phyloP scores from a whole-genome alignment of 106 monocot species.

The Phalaenopsis aphrodite region DNA sequence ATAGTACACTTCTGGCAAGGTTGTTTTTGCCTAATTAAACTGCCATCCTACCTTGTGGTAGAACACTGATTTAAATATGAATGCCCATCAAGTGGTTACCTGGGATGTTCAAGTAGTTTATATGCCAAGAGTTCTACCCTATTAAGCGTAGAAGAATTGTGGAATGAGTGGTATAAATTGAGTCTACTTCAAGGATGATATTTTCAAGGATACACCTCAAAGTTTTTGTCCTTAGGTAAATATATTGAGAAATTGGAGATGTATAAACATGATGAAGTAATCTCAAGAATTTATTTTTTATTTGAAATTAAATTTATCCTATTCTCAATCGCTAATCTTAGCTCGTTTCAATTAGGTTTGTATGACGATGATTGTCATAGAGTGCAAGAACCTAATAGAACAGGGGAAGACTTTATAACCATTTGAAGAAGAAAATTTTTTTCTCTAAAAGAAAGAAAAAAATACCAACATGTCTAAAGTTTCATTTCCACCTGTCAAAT shows the following conservation, averaged over 20 bases:
- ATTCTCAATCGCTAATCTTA: too few relatives aligned
- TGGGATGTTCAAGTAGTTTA: neutral
- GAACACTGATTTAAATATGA: neutral
- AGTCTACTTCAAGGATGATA: neutral
- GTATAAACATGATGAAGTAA: too few relatives aligned
- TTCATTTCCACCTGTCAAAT: too few relatives aligned
- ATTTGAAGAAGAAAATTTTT: too few relatives aligned
- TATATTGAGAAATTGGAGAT: neutral
- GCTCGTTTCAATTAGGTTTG: too few relatives aligned
- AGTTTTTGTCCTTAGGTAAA: neutral
- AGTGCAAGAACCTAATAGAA: too few relatives aligned
- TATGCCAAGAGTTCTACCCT: neutral
- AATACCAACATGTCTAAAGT: too few relatives aligned
- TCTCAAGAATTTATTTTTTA: too few relatives aligned
- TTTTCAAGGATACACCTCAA: neutral
- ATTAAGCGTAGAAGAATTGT: neutral
- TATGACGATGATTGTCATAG: too few relatives aligned
- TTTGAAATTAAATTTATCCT: too few relatives aligned
- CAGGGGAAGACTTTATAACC: too few relatives aligned
- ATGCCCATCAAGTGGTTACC: neutral
- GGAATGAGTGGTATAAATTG: neutral
- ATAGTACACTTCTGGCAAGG: neutral
- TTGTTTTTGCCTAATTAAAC: neutral
- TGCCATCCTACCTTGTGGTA: neutral
- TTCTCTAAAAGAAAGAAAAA: too few relatives aligned